These are phyloP conservation scores for Irpex lacteus DNA, from an alignment of 1,284 basidiomycete genomes.

Conservation along the genomic window DNA sequence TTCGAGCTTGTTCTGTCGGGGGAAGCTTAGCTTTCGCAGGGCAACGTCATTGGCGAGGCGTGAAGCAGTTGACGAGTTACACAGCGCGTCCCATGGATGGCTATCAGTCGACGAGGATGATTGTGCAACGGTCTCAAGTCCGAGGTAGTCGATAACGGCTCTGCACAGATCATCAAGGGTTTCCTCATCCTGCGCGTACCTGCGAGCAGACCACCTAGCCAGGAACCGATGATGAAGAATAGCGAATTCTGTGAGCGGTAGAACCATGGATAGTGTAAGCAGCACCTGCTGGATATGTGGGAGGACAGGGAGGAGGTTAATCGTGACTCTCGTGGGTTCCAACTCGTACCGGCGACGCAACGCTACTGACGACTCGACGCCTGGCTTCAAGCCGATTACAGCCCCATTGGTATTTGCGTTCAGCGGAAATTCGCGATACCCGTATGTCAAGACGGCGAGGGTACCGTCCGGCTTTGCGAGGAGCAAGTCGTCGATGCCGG, in stretches of 20 bases:
- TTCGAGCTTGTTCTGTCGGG: constrained; percentile 19
- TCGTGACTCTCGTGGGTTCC: constrained; percentile 17
- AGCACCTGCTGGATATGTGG: constrained; percentile 57
- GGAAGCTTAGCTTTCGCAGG: constrained; percentile 42
- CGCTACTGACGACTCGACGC: constrained; percentile 25
- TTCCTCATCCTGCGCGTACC: constrained; percentile 41
- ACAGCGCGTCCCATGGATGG: constrained; percentile 16
- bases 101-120: neutral
- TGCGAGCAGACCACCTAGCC: constrained; percentile 47
- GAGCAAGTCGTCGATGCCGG: constrained; percentile 64
- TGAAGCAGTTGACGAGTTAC: constrained; percentile 11
- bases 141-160: constrained; percentile 51
- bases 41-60: constrained; percentile 42
- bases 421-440: constrained; percentile 46
- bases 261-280: constrained; percentile 55
- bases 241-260: constrained; percentile 56
- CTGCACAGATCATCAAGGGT: constrained; percentile 55
- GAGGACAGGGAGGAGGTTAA: constrained; percentile 28
- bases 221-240: constrained; percentile 57
- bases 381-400: constrained; percentile 22
- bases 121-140: constrained; percentile 28
- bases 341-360: constrained; percentile 21
- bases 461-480: constrained; percentile 52
- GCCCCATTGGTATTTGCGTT: constrained; percentile 14
- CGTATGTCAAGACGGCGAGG: constrained; percentile 60